These are phyloP conservation scores for Saturnispora hagleri DNA, from an alignment of 805 yeast genomes.

Conservation along the genomic window DNA sequence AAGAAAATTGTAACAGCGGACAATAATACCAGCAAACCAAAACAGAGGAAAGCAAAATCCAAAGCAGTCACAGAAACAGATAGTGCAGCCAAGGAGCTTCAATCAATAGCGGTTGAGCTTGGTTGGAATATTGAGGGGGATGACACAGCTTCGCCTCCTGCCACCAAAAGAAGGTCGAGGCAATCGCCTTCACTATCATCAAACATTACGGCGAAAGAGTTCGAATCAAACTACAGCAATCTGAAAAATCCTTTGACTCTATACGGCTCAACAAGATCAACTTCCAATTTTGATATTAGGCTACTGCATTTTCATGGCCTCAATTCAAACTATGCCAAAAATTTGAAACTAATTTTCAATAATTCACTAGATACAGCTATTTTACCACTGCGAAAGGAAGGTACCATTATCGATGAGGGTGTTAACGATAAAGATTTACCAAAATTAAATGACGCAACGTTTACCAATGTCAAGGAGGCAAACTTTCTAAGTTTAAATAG, in stretches of 20 bases:
- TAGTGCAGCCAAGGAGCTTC: background rate
- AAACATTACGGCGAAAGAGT: background rate
- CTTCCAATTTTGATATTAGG: constrained; percentile 3
- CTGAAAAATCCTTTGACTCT: constrained; percentile 2
- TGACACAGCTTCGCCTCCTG: background rate
- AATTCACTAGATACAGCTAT: background rate
- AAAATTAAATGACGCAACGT: background rate
- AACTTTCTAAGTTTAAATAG: constrained; percentile 11
- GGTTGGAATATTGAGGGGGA: background rate
- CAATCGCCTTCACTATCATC: background rate
- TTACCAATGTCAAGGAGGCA: constrained; percentile 1
- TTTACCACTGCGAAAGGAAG: background rate
- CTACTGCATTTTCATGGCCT: constrained; percentile 4
- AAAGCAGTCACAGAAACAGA: background rate
- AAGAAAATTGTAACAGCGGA: background rate
- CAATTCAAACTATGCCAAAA: background rate
- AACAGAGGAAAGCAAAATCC: background rate
- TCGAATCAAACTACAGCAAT: background rate
- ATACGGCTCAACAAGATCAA: constrained; percentile 5
- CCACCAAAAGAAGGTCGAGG: background rate
- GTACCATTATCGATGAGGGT: background rate
- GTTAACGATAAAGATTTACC: background rate
- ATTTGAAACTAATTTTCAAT: background rate
- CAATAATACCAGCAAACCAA: background rate
- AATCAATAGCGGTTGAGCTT: background rate